These are phyloP conservation scores for Xerocomellus amylosporus DNA, from an alignment of 768 basidiomycete species.

Conservation along the genomic window DNA sequence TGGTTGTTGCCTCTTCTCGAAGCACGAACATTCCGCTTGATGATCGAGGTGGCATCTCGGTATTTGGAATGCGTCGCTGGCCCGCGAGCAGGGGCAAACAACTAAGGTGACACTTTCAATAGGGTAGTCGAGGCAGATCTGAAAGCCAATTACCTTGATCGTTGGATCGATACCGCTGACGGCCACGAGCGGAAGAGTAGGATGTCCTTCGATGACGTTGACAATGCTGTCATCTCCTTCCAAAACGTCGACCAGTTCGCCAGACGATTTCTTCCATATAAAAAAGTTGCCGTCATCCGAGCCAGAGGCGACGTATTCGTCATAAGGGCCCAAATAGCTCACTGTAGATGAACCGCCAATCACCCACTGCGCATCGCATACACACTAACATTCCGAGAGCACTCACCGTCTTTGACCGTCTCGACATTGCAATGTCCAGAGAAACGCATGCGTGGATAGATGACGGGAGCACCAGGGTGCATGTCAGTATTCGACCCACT, in stretches of 20 bases:
- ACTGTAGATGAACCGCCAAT: conserved; percentile 42
- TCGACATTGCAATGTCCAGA: conserved; percentile 72
- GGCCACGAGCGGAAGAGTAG: conserved; percentile 76
- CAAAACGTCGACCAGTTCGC: conserved; percentile 66
- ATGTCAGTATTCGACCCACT: conserved; percentile 21
- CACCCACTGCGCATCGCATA: background rate
- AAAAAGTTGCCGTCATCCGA: conserved; percentile 89
- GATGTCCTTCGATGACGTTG: conserved; percentile 83
- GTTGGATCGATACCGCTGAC: conserved; percentile 85
- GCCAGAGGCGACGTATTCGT: conserved; percentile 79
- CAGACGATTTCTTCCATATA: conserved; percentile 74
- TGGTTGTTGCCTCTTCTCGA: conserved; percentile 24
- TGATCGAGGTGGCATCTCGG: conserved; percentile 50
- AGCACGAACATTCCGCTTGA: conserved; percentile 49
- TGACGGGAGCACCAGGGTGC: conserved; percentile 42
- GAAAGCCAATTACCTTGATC: conserved; percentile 57
- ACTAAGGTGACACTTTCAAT: conserved; percentile 35
- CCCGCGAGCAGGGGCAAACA: conserved; percentile 59
- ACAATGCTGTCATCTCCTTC: conserved; percentile 82
- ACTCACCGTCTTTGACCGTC: conserved; percentile 84
- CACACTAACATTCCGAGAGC: background rate
- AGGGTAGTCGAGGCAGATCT: background rate
- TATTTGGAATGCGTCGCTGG: conserved; percentile 54
- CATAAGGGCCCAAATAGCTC: conserved; percentile 76
- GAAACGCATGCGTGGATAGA: conserved; percentile 64